Percentiles rank a stretch among this genome's conserved stretches.
Evolutionary conservation across 192 early-diverging fungal genomes (phyloP).

Genomic region (Entomortierella beljakovae): DNA sequence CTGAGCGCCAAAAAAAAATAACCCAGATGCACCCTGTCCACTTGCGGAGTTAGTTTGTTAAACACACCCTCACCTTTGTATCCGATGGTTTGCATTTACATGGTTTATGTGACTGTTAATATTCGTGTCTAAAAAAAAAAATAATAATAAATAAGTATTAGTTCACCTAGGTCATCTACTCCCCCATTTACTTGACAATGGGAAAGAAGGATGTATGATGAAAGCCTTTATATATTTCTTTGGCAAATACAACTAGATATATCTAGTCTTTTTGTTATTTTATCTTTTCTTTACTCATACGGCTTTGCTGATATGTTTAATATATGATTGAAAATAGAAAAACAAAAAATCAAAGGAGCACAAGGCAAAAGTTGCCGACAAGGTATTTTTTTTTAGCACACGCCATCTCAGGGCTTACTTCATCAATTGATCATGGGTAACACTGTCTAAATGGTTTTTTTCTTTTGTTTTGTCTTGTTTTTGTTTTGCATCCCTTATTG

Average conservation of each 20-base stretch:
- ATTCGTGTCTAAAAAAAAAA: too few species aligned
- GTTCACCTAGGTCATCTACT: too few species aligned
- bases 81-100: too few species aligned
- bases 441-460: background rate
- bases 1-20: background rate
- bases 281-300: background rate
- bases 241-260: background rate
- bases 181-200: constrained; percentile 18
- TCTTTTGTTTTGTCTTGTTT: background rate
- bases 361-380: constrained; percentile 58
- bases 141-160: too few species aligned
- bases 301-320: background rate
- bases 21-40: too few species aligned
- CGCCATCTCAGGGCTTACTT: too few species aligned
- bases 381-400: constrained; percentile 29
- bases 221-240: background rate
- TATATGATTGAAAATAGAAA: constrained; percentile 36
- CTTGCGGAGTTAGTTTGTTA: too few species aligned
- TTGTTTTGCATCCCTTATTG: too few species aligned
- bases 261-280: background rate
- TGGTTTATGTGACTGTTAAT: too few species aligned
- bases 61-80: too few species aligned
- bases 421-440: background rate
- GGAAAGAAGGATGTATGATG: constrained; percentile 43
- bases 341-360: constrained; percentile 64